phyloP scores from a whole-genome alignment of 78 protist species.

The Speleostelium caveatum region DNA sequence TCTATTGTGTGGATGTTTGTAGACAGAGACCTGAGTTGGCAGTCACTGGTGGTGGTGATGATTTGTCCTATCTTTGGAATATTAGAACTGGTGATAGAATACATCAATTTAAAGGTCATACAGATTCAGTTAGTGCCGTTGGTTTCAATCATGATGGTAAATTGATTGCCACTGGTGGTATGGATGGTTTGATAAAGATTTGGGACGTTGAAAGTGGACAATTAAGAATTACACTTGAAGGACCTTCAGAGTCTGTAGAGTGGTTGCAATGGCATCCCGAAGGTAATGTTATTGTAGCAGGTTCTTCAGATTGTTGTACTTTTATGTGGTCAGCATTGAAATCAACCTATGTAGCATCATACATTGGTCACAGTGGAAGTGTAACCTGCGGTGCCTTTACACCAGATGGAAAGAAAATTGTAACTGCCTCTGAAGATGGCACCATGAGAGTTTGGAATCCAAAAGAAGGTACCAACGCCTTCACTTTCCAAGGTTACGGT shows the following conservation, averaged over 20 bases:
- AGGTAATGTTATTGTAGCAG: slow-evolving; percentile 81
- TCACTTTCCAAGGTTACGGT: slow-evolving; percentile 44
- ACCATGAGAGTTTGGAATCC: slow-evolving; percentile 84
- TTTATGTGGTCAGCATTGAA: slow-evolving; percentile 85
- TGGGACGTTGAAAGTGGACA: slow-evolving; percentile 82
- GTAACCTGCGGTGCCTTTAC: slow-evolving; percentile 82
- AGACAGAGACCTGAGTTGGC: background rate
- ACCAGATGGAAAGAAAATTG: slow-evolving; percentile 73
- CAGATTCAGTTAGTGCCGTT: slow-evolving; percentile 61
- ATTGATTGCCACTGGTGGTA: slow-evolving; percentile 85
- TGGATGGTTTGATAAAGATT: slow-evolving; percentile 68
- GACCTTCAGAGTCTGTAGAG: slow-evolving; percentile 73
- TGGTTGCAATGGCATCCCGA: slow-evolving; percentile 87
- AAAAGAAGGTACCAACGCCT: slow-evolving; percentile 9
- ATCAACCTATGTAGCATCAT: slow-evolving; percentile 32
- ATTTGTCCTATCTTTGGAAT: slow-evolving; percentile 78
- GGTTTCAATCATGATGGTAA: slow-evolving; percentile 79
- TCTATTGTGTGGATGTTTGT: slow-evolving; percentile 43
- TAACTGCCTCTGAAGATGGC: slow-evolving; percentile 80
- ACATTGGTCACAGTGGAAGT: slow-evolving; percentile 75
- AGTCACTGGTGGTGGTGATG: slow-evolving; percentile 84
- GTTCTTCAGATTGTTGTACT: slow-evolving; percentile 72
- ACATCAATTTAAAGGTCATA: slow-evolving; percentile 73
- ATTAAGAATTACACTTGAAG: slow-evolving; percentile 59
- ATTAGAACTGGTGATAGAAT: slow-evolving; percentile 35